Conservation (phyloP, 1,139 yeast genomes). For the Keqinozyma sinolaborantium region DNA sequence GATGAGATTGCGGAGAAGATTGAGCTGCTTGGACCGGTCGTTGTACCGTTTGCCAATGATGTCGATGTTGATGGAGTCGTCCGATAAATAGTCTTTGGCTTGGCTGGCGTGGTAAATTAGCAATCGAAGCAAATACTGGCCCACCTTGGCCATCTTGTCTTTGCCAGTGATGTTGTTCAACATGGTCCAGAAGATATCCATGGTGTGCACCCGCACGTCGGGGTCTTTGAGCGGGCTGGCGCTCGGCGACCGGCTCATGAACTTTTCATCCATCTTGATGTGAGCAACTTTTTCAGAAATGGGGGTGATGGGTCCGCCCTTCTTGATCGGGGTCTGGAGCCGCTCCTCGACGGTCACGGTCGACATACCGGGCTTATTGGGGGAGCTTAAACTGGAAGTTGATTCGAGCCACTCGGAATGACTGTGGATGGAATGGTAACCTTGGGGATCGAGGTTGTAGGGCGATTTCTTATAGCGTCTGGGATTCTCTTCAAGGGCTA, state of each 20-base stretch:
- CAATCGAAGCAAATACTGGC: constrained; percentile 56
- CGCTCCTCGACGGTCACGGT: constrained; percentile 12
- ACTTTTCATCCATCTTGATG: constrained; percentile 8
- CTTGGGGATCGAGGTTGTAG: too few species aligned
- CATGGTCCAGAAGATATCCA: constrained; percentile 50
- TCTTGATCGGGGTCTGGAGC: constrained; percentile 21
- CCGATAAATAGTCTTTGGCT: constrained; percentile 35
- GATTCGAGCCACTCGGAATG: constrained; percentile 40
- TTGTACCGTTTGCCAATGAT: constrained; percentile 29
- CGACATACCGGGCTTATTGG: constrained; percentile 9
- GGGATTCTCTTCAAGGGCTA: background rate
- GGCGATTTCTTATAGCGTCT: too few species aligned
- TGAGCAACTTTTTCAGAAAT: constrained; percentile 14
- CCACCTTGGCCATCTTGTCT: constrained; percentile 64
- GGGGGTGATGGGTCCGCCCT: constrained; percentile 19
- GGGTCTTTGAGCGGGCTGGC: too few species aligned
- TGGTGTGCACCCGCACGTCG: constrained; percentile 7
- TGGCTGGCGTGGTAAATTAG: constrained; percentile 46
- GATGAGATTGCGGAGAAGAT: constrained; percentile 33
- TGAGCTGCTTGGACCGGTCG: constrained; percentile 29
- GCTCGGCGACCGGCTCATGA: constrained; percentile 5
- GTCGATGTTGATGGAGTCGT: constrained; percentile 27
- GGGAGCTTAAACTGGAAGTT: constrained; percentile 19
- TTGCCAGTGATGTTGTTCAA: constrained; percentile 60
- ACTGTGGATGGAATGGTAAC: too few species aligned